Conservation (phyloP, 148 eudicot genomes). For the Amaranthus palmeri region DNA sequence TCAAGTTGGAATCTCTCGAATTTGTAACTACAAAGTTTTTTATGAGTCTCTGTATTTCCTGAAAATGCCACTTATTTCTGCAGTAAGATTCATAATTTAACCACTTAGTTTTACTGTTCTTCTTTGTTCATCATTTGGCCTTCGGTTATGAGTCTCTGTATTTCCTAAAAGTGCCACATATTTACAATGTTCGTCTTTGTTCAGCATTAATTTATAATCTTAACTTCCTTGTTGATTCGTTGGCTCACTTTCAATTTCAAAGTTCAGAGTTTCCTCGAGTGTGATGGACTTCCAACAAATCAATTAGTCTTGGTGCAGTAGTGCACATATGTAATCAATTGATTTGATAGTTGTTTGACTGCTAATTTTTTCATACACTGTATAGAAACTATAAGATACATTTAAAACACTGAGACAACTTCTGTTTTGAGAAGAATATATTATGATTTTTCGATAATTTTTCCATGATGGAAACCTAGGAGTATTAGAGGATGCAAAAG, state of each 20-base stretch:
- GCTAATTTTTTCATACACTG: not conserved
- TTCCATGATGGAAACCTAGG: not conserved
- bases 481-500: not conserved
- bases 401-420: not conserved
- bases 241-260: not conserved
- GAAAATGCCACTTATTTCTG: too few relatives aligned
- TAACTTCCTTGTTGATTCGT: not conserved
- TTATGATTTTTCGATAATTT: too few relatives aligned
- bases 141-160: not conserved
- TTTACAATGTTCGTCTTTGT: too few relatives aligned
- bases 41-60: not conserved
- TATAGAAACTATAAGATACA: not conserved
- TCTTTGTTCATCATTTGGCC: not conserved
- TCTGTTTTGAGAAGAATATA: not conserved
- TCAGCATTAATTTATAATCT: not conserved
- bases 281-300: not conserved
- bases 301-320: not conserved
- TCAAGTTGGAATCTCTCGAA: not conserved
- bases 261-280: not conserved
- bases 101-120: too few relatives aligned
- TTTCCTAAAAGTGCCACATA: not conserved
- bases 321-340: not conserved
- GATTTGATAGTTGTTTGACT: not conserved
- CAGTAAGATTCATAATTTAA: too few relatives aligned
- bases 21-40: not conserved